Evolutionary conservation across 169 alveolate species (phyloP).

Genomic region (Plasmodium cynomolgi): DNA sequence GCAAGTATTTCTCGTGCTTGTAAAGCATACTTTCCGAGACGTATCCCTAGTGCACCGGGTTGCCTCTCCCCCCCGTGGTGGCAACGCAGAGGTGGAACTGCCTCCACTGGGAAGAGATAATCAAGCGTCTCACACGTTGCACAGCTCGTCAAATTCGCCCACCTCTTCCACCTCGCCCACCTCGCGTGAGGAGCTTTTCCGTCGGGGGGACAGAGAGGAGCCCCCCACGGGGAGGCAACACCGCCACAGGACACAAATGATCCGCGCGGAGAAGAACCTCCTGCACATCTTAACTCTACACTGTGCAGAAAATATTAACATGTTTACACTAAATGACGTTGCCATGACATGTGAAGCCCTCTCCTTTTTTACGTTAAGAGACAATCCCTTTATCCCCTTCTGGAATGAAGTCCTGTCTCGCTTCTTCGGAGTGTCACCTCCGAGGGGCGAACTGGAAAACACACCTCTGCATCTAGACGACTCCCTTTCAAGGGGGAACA

Average conservation of each 20-base stretch:
- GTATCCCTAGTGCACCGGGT: neutral
- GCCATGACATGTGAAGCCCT: conserved; percentile 35
- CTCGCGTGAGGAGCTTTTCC: neutral
- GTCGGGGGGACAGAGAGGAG: neutral
- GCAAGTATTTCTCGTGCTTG: conserved; percentile 13
- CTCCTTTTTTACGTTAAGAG: conserved; percentile 18
- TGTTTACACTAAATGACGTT: conserved; percentile 33
- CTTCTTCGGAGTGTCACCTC: conserved; percentile 6
- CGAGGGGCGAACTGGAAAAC: neutral
- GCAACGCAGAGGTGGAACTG: neutral
- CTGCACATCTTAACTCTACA: conserved; percentile 6
- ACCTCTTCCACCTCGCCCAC: neutral
- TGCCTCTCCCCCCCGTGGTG: neutral
- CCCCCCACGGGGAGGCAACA: neutral
- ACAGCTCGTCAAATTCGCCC: neutral
- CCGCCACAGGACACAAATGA: neutral
- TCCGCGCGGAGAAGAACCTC: conserved; percentile 26
- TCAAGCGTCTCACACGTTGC: neutral
- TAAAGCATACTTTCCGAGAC: conserved; percentile 13
- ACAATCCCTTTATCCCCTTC: conserved; percentile 41
- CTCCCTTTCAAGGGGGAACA: neutral
- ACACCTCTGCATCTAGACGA: neutral
- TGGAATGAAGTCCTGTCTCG: conserved; percentile 56
- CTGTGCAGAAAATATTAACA: conserved; percentile 27
- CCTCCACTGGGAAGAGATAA: neutral